These are phyloP conservation scores for Leccinum subfulvum DNA, from an alignment of 1,284 basidiomycete species.

Conservation along the genomic window DNA sequence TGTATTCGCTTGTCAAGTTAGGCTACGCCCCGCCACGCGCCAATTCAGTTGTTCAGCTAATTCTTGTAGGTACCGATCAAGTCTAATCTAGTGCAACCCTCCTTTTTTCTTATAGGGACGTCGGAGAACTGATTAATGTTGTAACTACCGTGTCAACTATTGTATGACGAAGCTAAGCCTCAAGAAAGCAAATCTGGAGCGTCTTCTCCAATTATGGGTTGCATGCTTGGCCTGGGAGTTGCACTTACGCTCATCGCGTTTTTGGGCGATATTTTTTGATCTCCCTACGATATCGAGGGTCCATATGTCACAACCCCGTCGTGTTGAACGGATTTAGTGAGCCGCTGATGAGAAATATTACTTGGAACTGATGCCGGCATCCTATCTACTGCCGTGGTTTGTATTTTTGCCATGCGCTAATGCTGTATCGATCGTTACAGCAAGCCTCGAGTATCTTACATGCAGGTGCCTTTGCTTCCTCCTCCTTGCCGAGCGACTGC, in stretches of 20 bases:
- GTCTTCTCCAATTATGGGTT: background rate
- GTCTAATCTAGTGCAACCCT: slow-evolving; percentile 5
- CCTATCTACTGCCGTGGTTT: slow-evolving; percentile 6
- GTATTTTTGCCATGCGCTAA: background rate
- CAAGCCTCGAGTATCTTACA: background rate
- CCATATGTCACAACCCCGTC: slow-evolving; percentile 1
- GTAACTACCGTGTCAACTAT: background rate
- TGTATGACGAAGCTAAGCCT: slow-evolving; percentile 2
- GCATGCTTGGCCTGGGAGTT: background rate
- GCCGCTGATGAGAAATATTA: slow-evolving; percentile 1
- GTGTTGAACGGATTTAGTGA: slow-evolving; percentile 1
- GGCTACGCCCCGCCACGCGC: background rate
- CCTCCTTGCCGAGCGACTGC: slow-evolving; percentile 6
- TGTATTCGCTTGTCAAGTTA: background rate
- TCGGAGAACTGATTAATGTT: background rate
- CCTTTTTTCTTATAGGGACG: background rate
- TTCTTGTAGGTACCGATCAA: slow-evolving; percentile 1
- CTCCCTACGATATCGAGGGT: background rate
- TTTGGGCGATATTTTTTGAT: background rate
- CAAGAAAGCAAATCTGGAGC: background rate
- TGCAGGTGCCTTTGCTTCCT: background rate
- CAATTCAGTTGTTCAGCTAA: background rate
- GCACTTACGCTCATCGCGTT: background rate
- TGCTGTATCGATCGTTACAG: background rate
- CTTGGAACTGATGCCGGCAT: slow-evolving; percentile 16